A percentile compares a stretch with the other conserved stretches of the same genome.
These are phyloP conservation scores for Penicillium sp. DNA, from an alignment of 2,329 filamentous ascomycete genomes.

Conservation along the genomic window DNA sequence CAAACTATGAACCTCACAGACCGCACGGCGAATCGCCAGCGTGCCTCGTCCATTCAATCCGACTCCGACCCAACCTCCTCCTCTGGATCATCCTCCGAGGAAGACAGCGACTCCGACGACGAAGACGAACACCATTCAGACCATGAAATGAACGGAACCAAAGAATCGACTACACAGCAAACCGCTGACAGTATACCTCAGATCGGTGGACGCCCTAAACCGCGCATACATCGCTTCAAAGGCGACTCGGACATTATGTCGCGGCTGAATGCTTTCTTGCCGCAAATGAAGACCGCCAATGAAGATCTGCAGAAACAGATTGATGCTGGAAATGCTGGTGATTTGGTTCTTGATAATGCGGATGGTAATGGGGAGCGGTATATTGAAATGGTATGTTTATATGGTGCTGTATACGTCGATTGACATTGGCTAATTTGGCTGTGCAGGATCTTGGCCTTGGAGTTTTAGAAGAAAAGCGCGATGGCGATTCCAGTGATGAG, in stretches of 20 bases:
- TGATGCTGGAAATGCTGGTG: conserved; percentile 32
- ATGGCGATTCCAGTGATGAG: conserved; percentile 21
- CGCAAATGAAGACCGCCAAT: conserved; percentile 46
- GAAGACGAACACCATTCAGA: conserved; percentile 22
- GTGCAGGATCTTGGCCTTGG: conserved; percentile 46
- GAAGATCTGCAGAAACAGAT: conserved; percentile 43
- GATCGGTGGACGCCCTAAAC: conserved; percentile 35
- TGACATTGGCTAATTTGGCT: conserved; percentile 2
- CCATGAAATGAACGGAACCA: conserved; percentile 11
- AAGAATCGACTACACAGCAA: neutral
- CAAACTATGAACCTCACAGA: conserved; percentile 4
- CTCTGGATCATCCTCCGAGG: conserved; percentile 26
- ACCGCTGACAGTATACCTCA: conserved; percentile 23
- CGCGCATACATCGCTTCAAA: conserved; percentile 32
- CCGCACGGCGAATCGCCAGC: conserved; percentile 3
- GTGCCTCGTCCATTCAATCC: conserved; percentile 6
- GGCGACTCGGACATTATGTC: conserved; percentile 34
- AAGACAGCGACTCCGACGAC: conserved; percentile 26
- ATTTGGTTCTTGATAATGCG: conserved; percentile 38
- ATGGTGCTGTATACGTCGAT: neutral
- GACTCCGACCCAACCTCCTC: conserved; percentile 28
- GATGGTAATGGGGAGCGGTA: conserved; percentile 38
- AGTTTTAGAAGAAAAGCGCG: conserved; percentile 45
- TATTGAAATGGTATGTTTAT: conserved; percentile 44
- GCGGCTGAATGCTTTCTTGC: conserved; percentile 44